A percentile compares a stretch with the other conserved stretches of the same genome.
Evolutionary conservation across 345 rosid species (phyloP).

Genomic region (Lepidium didymum): DNA sequence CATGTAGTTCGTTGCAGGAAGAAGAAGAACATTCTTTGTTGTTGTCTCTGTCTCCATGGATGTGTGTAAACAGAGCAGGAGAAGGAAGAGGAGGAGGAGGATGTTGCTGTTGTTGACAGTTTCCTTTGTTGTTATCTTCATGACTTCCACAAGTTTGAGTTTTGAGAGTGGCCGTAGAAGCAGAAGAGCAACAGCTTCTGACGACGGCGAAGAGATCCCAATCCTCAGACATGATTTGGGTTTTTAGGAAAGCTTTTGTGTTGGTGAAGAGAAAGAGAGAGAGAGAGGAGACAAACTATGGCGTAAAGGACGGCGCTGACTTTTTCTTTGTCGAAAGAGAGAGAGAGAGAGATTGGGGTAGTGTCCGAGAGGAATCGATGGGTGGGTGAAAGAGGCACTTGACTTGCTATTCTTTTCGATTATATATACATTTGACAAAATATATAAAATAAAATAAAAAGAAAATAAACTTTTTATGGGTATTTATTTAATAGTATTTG

Average conservation of each 20-base stretch:
- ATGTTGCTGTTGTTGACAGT: slow-evolving; percentile 19
- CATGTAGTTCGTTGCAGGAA: slow-evolving; percentile 43
- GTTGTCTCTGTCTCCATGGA: slow-evolving; percentile 10
- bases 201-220: slow-evolving; percentile 90
- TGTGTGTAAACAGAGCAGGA: slow-evolving; percentile 25
- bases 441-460: not conserved
- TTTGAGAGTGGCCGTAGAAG: not conserved
- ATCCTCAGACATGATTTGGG: slow-evolving; percentile 36
- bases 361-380: slow-evolving; percentile 8
- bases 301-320: slow-evolving; percentile 74
- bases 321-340: slow-evolving; percentile 34
- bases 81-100: slow-evolving; percentile 19
- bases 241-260: slow-evolving; percentile 18
- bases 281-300: slow-evolving; percentile 28
- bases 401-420: slow-evolving; percentile 41
- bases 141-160: slow-evolving; percentile 11
- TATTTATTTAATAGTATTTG: not conserved
- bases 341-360: slow-evolving; percentile 24
- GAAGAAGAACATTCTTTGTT: slow-evolving; percentile 6
- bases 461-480: not conserved
- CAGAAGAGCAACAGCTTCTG: slow-evolving; percentile 45
- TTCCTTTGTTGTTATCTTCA: slow-evolving; percentile 23
- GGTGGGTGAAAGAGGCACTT: slow-evolving; percentile 19
- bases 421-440: slow-evolving; percentile 41
- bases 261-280: slow-evolving; percentile 8